phyloP scores from a whole-genome alignment of 2,329 filamentous ascomycete genomes.

The Calonectria fujianensis region DNA sequence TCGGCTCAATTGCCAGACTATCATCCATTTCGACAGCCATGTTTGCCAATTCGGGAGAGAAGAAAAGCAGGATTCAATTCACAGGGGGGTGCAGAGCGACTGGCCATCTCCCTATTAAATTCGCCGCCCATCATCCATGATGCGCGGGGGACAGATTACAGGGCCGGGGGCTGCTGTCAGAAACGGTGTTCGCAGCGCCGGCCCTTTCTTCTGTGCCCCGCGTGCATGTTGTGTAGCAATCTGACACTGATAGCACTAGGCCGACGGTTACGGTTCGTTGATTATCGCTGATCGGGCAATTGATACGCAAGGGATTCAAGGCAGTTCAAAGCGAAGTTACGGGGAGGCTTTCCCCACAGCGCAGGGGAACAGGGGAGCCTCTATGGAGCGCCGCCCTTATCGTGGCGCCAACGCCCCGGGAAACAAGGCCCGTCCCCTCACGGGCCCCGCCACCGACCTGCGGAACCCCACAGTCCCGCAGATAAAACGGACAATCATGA shows the following conservation, averaged over 20 bases:
- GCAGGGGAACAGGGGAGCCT: conserved; percentile 32
- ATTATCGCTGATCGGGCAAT: conserved; percentile 22
- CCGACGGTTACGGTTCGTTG: neutral
- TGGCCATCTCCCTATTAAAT: conserved; percentile 23
- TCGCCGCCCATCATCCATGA: neutral
- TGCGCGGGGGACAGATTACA: neutral
- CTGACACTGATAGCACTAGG: neutral
- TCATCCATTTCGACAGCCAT: conserved; percentile 33
- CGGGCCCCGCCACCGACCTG: neutral
- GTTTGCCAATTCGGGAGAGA: conserved; percentile 10
- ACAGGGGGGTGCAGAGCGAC: conserved; percentile 9
- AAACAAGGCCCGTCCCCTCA: conserved; percentile 19
- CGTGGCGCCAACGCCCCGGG: neutral
- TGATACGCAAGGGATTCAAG: conserved; percentile 18
- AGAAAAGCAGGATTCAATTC: conserved; percentile 1
- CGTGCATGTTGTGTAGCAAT: neutral
- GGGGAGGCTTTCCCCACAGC: conserved; percentile 25
- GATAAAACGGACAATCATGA: conserved; percentile 11
- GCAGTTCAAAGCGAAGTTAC: conserved; percentile 19
- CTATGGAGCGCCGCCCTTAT: conserved; percentile 28
- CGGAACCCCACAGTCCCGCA: conserved; percentile 21
- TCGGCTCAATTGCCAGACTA: conserved; percentile 34
- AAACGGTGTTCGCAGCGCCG: neutral
- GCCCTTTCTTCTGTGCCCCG: neutral
- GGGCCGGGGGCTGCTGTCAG: neutral